Evolutionary conservation across 1,139 yeast species (phyloP), one percentile per base, ranked within the genome.

Genomic region (Yamadazyma triangularis): DNA sequence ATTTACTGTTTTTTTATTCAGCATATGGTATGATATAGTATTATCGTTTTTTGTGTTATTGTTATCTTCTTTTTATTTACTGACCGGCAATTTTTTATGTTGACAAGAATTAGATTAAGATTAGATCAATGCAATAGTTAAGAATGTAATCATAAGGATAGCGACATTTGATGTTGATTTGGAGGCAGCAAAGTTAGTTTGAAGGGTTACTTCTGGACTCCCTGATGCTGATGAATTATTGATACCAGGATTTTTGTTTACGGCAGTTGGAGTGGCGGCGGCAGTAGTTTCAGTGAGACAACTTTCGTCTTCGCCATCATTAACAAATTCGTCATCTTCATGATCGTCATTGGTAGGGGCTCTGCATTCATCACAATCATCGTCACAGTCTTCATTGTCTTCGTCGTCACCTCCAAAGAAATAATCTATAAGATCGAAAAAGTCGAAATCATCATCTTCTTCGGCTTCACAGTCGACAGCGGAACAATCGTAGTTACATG

Each of bases 401-500:
- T 40, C 45, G 15, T 43, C 50, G 22, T 36, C 41, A 9, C 41
- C 41, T 12, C 45, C 45, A 32, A 43, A 43, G 38, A 43, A 43
- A 26, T 29, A 28, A 22, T 41, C 47, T 20, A 42, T 28, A 25
- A 42, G 41, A 28, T 42, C 47, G 22, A 34, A 25, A 39, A 42
- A 40, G 19, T 32, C 38, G 23, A 45, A 36, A 29, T 36, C 39
- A 24, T 40, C 53, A 12, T 41, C 50, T 26, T 38, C 46, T 11
- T 40, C 45, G 4, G 35, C 28, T 4, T 6, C 46, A 34, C 47
- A 43, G 24, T 29, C 26, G 15, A 42, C 43, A 4, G 35, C 28
- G 3, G 42, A 32, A 26, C 45, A 41, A 13, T 33, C 26, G 11
- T 10, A 7, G 6, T 8, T 6, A 18, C 20, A 18, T 19, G 15